These are phyloP conservation scores for Lentithecium fluviatile DNA, from an alignment of 495 filamentous ascomycete genomes.

Conservation along the genomic window DNA sequence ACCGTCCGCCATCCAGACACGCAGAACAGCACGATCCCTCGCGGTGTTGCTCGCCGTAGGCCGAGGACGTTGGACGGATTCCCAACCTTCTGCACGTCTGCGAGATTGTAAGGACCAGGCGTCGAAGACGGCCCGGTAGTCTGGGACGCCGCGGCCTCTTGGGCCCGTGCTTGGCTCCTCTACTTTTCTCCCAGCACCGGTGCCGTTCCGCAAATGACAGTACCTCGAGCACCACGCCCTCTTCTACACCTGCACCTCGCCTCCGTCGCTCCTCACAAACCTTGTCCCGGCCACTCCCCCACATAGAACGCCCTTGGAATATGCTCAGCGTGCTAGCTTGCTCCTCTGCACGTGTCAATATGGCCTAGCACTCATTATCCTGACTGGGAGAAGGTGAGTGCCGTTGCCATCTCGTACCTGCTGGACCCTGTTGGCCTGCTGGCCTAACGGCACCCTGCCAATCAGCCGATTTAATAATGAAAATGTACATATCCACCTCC, in stretches of 20 bases:
- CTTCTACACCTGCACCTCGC: slow-evolving; percentile 30
- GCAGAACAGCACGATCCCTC: no score
- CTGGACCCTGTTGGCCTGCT: slow-evolving; percentile 9
- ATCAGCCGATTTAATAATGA: slow-evolving; percentile 31
- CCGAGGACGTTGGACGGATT: not conserved
- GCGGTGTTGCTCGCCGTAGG: not conserved
- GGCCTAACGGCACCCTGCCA: slow-evolving; percentile 16
- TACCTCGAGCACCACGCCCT: slow-evolving; percentile 41
- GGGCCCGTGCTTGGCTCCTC: slow-evolving; percentile 16
- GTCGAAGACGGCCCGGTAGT: slow-evolving; percentile 8
- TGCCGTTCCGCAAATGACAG: slow-evolving; percentile 24
- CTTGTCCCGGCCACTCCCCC: not conserved
- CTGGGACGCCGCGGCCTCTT: slow-evolving; percentile 20
- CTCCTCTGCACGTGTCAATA: not conserved
- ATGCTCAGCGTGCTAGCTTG: no score
- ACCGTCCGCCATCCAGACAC: no score
- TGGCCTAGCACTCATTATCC: slow-evolving; percentile 1
- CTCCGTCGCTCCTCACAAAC: not conserved
- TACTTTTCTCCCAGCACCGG: not conserved
- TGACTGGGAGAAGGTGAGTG: not conserved
- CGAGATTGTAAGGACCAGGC: slow-evolving; percentile 1
- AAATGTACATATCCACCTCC: slow-evolving; percentile 9
- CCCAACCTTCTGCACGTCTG: not conserved
- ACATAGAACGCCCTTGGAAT: not conserved
- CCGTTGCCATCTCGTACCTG: slow-evolving; percentile 1